Evolutionary conservation across 1,284 basidiomycete species (phyloP).

Genomic region (Ganoderma lucidum): DNA sequence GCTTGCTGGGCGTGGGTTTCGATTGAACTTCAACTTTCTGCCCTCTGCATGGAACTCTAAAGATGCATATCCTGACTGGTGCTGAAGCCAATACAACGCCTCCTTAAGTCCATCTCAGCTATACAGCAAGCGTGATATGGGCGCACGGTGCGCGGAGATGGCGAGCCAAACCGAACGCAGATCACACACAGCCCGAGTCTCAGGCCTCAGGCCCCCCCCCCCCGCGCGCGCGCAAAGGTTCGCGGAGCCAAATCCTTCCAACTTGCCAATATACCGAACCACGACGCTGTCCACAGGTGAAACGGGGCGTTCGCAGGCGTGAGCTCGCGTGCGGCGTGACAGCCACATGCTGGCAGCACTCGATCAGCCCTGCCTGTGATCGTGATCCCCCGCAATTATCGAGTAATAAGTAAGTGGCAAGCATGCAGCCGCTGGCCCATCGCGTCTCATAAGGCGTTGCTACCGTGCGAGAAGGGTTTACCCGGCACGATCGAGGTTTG

Average conservation of each 20-base stretch:
- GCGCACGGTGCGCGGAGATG: not conserved
- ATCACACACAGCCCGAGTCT: not conserved
- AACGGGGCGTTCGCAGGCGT: not conserved
- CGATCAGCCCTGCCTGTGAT: not conserved
- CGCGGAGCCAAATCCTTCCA: not conserved
- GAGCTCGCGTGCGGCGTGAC: not conserved
- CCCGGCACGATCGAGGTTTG: not conserved
- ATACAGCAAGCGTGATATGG: not conserved
- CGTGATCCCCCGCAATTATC: slow-evolving; percentile 1
- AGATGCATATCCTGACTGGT: not conserved
- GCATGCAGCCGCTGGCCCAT: not conserved
- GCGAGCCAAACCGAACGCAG: not conserved
- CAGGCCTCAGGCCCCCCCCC: not conserved
- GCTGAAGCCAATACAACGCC: not conserved
- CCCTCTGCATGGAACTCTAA: not conserved
- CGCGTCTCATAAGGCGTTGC: not conserved
- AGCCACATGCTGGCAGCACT: not conserved
- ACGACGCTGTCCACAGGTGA: not conserved
- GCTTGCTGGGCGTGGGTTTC: not conserved
- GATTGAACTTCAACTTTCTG: not conserved
- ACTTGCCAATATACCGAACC: not conserved
- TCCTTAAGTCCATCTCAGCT: not conserved
- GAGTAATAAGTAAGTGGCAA: not conserved
- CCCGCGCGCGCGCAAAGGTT: not conserved
- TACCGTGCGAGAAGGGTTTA: not conserved